A percentile compares a stretch with the other conserved stretches of the same genome.
Evolutionary conservation across 1,284 basidiomycete genomes (phyloP).

Genomic region (Austroboletus novae-zelandiae): DNA sequence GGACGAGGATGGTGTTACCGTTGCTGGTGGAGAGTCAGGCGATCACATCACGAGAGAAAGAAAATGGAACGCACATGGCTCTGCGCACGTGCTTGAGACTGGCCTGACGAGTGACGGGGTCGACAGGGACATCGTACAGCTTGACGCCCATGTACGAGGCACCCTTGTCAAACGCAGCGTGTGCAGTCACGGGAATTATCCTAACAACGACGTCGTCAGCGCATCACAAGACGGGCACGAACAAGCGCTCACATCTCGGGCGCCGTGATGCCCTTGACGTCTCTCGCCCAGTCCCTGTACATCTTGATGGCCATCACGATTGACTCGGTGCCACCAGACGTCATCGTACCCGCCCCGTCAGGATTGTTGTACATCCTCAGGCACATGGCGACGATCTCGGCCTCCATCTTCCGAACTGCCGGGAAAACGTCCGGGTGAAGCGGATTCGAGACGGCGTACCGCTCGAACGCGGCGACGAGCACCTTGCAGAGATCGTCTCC

Average conservation of each 20-base stretch:
- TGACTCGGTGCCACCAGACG: conserved; percentile 94
- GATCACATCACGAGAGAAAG: background rate
- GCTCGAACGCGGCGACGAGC: conserved; percentile 66
- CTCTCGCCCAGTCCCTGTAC: conserved; percentile 89
- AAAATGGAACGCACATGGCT: conserved; percentile 69
- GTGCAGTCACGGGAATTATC: conserved; percentile 82
- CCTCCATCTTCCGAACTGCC: conserved; percentile 94
- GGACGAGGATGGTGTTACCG: conserved; percentile 76
- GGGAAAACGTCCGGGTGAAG: conserved; percentile 97
- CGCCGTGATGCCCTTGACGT: conserved; percentile 82
- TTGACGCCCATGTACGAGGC: conserved; percentile 91
- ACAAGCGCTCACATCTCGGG: conserved; percentile 83
- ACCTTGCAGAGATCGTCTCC: conserved; percentile 77
- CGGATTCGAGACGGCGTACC: conserved; percentile 83
- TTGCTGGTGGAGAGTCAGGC: conserved; percentile 42
- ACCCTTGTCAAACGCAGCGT: conserved; percentile 96
- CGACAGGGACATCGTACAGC: conserved; percentile 86
- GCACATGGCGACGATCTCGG: conserved; percentile 95
- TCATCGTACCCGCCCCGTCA: conserved; percentile 86
- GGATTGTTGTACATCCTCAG: conserved; percentile 85
- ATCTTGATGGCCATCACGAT: conserved; percentile 95
- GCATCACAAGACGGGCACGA: background rate
- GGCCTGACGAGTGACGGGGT: conserved; percentile 78
- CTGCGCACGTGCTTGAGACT: conserved; percentile 75
- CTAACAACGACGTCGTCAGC: conserved; percentile 37